phyloP scores from a whole-genome alignment of 2,329 filamentous ascomycete genomes.

The Lecanicillium sp. region DNA sequence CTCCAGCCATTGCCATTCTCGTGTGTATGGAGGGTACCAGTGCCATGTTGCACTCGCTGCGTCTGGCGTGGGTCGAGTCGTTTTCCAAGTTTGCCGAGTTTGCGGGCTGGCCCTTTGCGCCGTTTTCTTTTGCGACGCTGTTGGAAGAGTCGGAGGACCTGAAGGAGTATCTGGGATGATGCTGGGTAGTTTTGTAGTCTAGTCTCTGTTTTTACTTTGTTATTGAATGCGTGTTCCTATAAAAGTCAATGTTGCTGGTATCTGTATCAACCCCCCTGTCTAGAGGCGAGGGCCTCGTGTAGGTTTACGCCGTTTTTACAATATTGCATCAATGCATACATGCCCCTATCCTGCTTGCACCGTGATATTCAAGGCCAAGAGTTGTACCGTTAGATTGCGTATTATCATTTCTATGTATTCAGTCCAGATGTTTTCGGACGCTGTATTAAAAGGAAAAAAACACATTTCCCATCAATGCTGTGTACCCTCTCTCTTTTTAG shows the following conservation, averaged over 20 bases:
- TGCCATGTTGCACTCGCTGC: slow-evolving; percentile 88
- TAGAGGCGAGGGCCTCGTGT: neutral
- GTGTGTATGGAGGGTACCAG: slow-evolving; percentile 95
- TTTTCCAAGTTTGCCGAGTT: slow-evolving; percentile 98
- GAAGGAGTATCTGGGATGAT: slow-evolving; percentile 48
- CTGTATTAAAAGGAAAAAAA: too few relatives aligned
- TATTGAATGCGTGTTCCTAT: neutral
- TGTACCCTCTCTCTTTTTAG: neutral
- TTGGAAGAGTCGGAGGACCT: slow-evolving; percentile 73
- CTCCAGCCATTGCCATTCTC: slow-evolving; percentile 51
- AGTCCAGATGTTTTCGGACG: too few relatives aligned
- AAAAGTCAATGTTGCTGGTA: slow-evolving; percentile 2
- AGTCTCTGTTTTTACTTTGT: slow-evolving; percentile 17
- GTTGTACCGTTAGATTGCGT: too few relatives aligned
- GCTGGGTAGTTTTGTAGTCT: neutral
- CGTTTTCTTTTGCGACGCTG: slow-evolving; percentile 80
- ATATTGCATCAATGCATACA: neutral
- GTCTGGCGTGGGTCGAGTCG: slow-evolving; percentile 93
- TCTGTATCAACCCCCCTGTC: neutral
- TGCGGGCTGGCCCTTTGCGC: slow-evolving; percentile 77
- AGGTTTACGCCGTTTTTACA: neutral
- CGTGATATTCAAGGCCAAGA: too few relatives aligned
- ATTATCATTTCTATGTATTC: too few relatives aligned
- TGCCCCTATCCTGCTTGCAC: too few relatives aligned
- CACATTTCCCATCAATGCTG: too few relatives aligned